Conservation (phyloP, 352 stramenopile genomes). For the Globisporangium rhizosaccharum region DNA sequence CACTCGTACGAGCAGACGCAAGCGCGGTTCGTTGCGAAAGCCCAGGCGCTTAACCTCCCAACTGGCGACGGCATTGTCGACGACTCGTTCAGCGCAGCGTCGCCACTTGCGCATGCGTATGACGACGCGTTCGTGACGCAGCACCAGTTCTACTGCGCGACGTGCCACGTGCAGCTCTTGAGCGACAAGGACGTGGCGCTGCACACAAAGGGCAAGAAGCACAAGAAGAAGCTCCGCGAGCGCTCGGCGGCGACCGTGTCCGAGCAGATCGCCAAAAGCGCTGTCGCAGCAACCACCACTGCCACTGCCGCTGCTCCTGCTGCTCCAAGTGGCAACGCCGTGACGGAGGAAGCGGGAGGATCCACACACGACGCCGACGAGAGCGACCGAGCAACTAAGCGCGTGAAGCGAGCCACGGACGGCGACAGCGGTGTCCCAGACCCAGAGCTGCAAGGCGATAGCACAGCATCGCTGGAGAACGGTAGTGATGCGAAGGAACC, state of each 20-base stretch:
- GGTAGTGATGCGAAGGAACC: no score
- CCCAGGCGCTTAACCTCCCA: slow-evolving; percentile 24
- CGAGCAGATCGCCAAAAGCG: slow-evolving; percentile 30
- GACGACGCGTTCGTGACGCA: slow-evolving; percentile 39
- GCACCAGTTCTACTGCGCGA: slow-evolving; percentile 57
- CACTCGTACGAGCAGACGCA: slow-evolving; percentile 57
- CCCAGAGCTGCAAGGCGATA: no score
- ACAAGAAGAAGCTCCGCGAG: slow-evolving; percentile 72
- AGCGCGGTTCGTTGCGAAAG: slow-evolving; percentile 38
- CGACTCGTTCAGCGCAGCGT: slow-evolving; percentile 16
- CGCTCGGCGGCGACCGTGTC: slow-evolving; percentile 45
- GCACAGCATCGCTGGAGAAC: no score
- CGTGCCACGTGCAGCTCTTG: slow-evolving; percentile 63
- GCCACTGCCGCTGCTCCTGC: slow-evolving; percentile 1
- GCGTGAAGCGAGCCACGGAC: slow-evolving; percentile 16
- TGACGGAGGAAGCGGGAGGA: background rate
- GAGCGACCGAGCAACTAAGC: slow-evolving; percentile 11
- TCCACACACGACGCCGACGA: background rate
- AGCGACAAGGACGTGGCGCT: slow-evolving; percentile 72
- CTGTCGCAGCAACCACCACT: slow-evolving; percentile 2
- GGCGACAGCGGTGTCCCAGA: no score
- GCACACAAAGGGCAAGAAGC: slow-evolving; percentile 74
- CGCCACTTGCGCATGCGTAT: slow-evolving; percentile 23
- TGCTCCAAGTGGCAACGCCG: background rate
- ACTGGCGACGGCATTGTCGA: slow-evolving; percentile 29